A percentile compares a stretch with the other conserved stretches of the same genome.
Conservation (phyloP, 2,329 filamentous ascomycete genomes). For the Daldinia eschscholtzii region DNA sequence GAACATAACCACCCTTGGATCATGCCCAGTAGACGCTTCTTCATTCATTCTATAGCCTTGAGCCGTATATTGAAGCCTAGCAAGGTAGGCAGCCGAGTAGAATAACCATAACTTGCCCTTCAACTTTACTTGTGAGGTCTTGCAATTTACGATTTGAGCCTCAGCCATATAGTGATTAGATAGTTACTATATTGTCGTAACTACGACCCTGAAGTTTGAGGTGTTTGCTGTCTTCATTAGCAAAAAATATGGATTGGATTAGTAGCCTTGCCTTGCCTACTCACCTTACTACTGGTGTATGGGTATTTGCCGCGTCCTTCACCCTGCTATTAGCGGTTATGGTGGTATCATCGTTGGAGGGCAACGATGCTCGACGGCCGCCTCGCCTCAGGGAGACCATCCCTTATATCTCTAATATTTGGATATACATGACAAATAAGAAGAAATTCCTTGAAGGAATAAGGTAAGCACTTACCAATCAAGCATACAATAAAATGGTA, state of each 20-base stretch:
- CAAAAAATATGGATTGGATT: neutral
- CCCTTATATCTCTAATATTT: neutral
- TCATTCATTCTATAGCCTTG: too few relatives aligned
- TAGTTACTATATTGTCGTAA: too few relatives aligned
- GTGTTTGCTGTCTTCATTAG: too few relatives aligned
- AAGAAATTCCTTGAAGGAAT: neutral
- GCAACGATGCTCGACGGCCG: neutral
- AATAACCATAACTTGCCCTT: too few relatives aligned
- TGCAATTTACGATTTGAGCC: too few relatives aligned
- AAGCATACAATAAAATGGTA: neutral
- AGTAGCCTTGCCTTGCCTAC: neutral
- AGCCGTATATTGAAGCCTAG: too few relatives aligned
- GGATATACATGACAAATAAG: neutral
- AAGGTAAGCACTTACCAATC: neutral
- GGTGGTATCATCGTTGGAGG: neutral
- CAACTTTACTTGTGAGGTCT: too few relatives aligned
- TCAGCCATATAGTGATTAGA: too few relatives aligned
- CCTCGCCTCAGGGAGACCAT: neutral
- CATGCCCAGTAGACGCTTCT: too few relatives aligned
- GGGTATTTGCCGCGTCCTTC: neutral
- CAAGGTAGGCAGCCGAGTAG: too few relatives aligned
- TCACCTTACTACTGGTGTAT: neutral
- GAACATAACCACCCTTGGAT: too few relatives aligned
- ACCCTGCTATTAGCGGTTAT: neutral
- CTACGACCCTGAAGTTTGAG: too few relatives aligned